Percentiles rank a stretch among this genome's conserved stretches.
phyloP scores from a whole-genome alignment of 1,284 basidiomycete genomes.

The Rhodotorula sp. region DNA sequence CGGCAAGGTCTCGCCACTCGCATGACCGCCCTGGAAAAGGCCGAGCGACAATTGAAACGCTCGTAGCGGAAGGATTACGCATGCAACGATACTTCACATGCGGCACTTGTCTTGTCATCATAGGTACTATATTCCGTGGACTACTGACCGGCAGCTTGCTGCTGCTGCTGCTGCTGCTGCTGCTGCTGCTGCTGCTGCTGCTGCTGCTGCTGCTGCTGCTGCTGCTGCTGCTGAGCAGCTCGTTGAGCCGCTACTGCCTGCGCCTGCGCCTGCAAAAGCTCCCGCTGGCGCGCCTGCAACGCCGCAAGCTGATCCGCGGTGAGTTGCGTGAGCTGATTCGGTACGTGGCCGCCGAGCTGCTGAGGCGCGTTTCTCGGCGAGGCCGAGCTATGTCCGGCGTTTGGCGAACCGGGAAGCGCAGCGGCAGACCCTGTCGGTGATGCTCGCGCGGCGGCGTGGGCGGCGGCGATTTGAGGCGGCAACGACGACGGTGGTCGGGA shows the following conservation, averaged over 20 bases:
- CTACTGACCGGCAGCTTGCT: background rate
- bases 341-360: slow-evolving; percentile 1
- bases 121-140: background rate
- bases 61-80: background rate
- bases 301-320: slow-evolving; percentile 27
- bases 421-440: slow-evolving; percentile 16
- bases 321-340: slow-evolving; percentile 12
- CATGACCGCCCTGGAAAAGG: slow-evolving; percentile 15
- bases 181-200: background rate
- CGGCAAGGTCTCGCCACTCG: slow-evolving; percentile 34
- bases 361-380: background rate
- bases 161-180: background rate
- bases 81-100: too few species aligned
- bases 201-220: background rate
- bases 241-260: slow-evolving; percentile 11
- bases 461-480: slow-evolving; percentile 12
- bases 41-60: background rate
- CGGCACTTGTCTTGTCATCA: background rate
- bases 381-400: background rate
- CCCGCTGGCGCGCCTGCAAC: slow-evolving; percentile 22
- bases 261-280: slow-evolving; percentile 22
- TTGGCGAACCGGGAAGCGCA: slow-evolving; percentile 17
- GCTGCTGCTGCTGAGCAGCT: background rate
- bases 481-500: slow-evolving; percentile 3
- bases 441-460: slow-evolving; percentile 11